Percentiles rank a stretch among this genome's conserved stretches.
Evolutionary conservation across 2,329 filamentous ascomycete species (phyloP).

Genomic region (Chrysoporthe puriensis): DNA sequence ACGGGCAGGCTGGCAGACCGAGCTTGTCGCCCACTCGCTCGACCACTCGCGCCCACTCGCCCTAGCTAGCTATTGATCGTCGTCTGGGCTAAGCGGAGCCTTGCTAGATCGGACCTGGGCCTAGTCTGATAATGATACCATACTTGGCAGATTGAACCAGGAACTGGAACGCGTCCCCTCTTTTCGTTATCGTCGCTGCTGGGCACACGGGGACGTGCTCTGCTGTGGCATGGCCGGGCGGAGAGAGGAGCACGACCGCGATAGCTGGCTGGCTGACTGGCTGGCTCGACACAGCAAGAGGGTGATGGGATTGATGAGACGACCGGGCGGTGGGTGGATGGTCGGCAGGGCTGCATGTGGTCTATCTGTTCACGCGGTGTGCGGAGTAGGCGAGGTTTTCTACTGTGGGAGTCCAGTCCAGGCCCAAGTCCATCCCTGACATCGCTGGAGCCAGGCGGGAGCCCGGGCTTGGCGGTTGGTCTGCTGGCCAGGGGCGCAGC

Average conservation of each 20-base stretch:
- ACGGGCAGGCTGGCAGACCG: not conserved
- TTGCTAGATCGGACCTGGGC: slow-evolving; percentile 1
- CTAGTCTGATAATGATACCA: not conserved
- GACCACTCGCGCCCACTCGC: too few species aligned
- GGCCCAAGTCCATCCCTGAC: slow-evolving; percentile 1
- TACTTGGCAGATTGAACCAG: too few species aligned
- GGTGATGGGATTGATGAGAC: not conserved
- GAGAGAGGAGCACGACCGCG: not conserved
- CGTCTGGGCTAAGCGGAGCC: not conserved
- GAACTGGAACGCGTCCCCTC: not conserved
- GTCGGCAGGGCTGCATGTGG: slow-evolving; percentile 4
- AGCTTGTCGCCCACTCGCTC: not conserved
- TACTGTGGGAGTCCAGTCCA: not conserved
- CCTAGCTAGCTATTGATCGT: slow-evolving; percentile 1
- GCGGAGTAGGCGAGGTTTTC: not conserved
- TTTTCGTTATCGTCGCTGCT: not conserved
- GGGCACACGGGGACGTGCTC: not conserved
- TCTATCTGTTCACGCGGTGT: not conserved
- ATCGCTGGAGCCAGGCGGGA: not conserved
- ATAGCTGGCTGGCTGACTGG: not conserved
- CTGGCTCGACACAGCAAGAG: not conserved
- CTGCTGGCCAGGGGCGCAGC: slow-evolving; percentile 1
- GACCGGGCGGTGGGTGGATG: not conserved
- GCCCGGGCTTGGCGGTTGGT: slow-evolving; percentile 3
- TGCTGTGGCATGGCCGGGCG: not conserved